phyloP scores from a whole-genome alignment of 2,329 filamentous ascomycete species.

The Emergomyces africanus region DNA sequence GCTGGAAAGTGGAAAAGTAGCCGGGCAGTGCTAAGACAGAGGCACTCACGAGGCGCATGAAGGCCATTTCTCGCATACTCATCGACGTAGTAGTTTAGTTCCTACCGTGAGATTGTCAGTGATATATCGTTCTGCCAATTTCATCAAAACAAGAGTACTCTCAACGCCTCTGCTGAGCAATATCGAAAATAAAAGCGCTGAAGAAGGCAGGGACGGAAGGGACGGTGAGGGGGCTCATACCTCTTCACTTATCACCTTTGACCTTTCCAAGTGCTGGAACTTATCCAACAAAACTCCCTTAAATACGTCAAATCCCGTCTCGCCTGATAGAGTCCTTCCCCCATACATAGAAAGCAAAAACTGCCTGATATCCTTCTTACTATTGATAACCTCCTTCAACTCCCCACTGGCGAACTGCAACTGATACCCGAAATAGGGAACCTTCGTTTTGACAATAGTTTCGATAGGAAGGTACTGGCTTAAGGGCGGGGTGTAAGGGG shows the following conservation, averaged over 20 bases:
- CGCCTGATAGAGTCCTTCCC: conserved; percentile 44
- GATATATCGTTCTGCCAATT: neutral
- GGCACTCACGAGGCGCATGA: conserved; percentile 51
- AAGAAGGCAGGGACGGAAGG: neutral
- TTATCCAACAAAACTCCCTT: conserved; percentile 53
- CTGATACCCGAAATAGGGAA: conserved; percentile 73
- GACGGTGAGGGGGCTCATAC: conserved; percentile 25
- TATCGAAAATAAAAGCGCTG: neutral
- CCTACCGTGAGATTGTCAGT: conserved; percentile 23
- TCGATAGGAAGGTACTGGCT: conserved; percentile 44
- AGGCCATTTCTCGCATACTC: conserved; percentile 62
- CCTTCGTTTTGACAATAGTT: conserved; percentile 40
- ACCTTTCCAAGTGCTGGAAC: conserved; percentile 43
- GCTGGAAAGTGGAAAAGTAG: neutral
- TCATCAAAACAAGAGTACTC: conserved; percentile 1
- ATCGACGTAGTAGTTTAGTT: conserved; percentile 63
- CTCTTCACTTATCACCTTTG: conserved; percentile 50
- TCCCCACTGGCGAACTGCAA: conserved; percentile 61
- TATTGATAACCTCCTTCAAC: conserved; percentile 46
- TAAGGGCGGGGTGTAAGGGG: conserved; percentile 52
- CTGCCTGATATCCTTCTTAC: conserved; percentile 50
- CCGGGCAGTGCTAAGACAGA: neutral
- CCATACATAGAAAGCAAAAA: conserved; percentile 64
- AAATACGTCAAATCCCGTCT: conserved; percentile 45
- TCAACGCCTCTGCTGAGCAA: neutral